Base-by-base conservation (phyloP, 768 basidiomycete genomes). In the Suillus clintonianus region DNA sequence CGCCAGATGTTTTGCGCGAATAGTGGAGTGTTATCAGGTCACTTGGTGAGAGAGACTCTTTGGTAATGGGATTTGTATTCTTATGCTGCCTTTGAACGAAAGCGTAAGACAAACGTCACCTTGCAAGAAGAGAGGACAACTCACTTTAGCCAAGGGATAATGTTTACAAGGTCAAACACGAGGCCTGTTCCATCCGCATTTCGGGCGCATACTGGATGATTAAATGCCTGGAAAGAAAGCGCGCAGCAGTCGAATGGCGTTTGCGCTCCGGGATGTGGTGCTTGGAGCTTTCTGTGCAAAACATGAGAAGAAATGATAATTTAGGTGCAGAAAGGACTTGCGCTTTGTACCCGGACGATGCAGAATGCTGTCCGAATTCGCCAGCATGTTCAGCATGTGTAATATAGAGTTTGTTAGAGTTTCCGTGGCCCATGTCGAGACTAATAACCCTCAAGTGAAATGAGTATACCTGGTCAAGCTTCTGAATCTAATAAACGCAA, bases 171-270 rank as follows among this genome's bases (percentile, higher is more conserved):
- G 68, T 97, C 95, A 72, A 94, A 97, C 9, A 97, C 95, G 63
- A 74, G 71, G 41, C 94, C 90, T 7, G 88, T 91, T 61, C 92
- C 89, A 72, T 96, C 92, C 19, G 83, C 74, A 69, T 95, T 95
- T 37, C 91, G 84, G 3, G 92, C 90, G 70, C 91, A 92, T 14
- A 97, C 95, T 2, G 96, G 96, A 69, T 95, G 89, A 32, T 81
- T 81, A 72, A 97, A 97, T 6, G 90, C 92, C 70, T 96, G 94
- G 66, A 95, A 91, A 10, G 94, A 94, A 39, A 97, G 84, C 0
- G 94, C 88, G 67, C 96, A 98, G 66, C 90, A 97, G 78, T 97
- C 95, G 71, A 93, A 95, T 34, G 93, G 92, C 0, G 90, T 92
- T 51, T 81, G 79, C 43, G 84, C 80, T 66, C 82, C 86, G 42